Percentiles rank a stretch among this genome's conserved stretches.
Conservation (phyloP, 805 yeast species). For the Saturnispora sekii region DNA sequence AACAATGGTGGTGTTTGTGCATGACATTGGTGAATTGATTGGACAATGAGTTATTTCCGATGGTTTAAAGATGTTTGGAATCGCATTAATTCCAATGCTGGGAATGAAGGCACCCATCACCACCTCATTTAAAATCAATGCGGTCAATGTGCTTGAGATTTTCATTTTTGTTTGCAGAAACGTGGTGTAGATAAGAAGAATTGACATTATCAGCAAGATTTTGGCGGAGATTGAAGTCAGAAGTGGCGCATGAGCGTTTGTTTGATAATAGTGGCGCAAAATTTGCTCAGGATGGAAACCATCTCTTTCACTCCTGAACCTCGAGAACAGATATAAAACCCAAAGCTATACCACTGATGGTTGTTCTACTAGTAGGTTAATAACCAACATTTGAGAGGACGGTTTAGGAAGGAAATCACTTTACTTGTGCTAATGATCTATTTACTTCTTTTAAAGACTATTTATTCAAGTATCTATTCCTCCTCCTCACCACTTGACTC, state of each 20-base stretch:
- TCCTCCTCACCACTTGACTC: constrained; percentile 1
- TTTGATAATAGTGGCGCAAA: too few species aligned
- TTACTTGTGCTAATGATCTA: background rate
- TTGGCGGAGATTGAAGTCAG: too few species aligned
- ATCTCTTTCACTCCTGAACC: too few species aligned
- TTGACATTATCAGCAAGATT: background rate
- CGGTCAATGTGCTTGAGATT: background rate
- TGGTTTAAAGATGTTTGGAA: background rate
- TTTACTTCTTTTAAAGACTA: background rate
- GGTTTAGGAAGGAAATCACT: too few species aligned
- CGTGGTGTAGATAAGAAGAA: background rate
- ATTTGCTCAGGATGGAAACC: too few species aligned
- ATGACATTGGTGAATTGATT: constrained; percentile 46
- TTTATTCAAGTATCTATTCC: background rate
- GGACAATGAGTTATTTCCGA: constrained; percentile 36
- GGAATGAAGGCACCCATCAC: background rate
- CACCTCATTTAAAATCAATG: background rate
- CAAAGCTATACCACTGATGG: too few species aligned
- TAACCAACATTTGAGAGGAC: too few species aligned
- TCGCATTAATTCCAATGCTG: background rate
- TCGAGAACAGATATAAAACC: too few species aligned
- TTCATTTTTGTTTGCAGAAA: background rate
- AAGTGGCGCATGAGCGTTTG: too few species aligned
- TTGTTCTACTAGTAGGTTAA: too few species aligned
- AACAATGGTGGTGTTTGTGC: constrained; percentile 45